Evolutionary conservation across 1,284 basidiomycete genomes (phyloP), one percentile per base, ranked within the genome.

Genomic region (Cryptococcus depauperatus): DNA sequence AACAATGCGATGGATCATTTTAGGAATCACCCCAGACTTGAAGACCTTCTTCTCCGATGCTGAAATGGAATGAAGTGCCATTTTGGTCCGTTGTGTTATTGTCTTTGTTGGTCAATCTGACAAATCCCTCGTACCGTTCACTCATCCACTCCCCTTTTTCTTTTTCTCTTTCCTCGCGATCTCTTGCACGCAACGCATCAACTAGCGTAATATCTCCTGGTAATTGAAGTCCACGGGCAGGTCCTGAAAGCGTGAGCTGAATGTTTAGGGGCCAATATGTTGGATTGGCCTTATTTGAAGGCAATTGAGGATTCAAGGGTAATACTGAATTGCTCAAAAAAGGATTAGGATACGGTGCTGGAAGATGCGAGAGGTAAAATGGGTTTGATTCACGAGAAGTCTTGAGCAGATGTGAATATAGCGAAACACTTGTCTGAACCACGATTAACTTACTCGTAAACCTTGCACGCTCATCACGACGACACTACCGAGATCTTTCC

Each of bases 401-500:
- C 38, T 46, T 3, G 6, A 40, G 13, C 22, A 19, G 38, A 40
- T 21, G 13, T 6, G 8, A 35, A 35, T n/a, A 10, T 13, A 16
- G 11, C 14, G 6, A 37, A 37, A 3, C 11, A 13, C 35, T 6
- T 3, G 21, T 13, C 11, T n/a, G 35, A 10, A 37, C 11, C 14
- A 37, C n/a, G 28, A 23, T 21, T 14, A 11, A 51, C 62, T 57
- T 44, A 66, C 66, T 52, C 66, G 61, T 10, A 70, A 44, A 0
- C 61, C 65, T 35, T 69, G 69, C 2, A 59, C 52, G 1, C 57
- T 52, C 2, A 65, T 40, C 4, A 69, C 50, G 1, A 69, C 62
- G 3, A 66, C 57, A 3, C 55, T 46, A 2, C 69, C 69, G 7
- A 59, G 29, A 1, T 65, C 61, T 21, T 54, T 57, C 39, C 69